These are phyloP conservation scores for Alternaria consortialis DNA, from an alignment of 2,329 filamentous ascomycete genomes.

Conservation along the genomic window DNA sequence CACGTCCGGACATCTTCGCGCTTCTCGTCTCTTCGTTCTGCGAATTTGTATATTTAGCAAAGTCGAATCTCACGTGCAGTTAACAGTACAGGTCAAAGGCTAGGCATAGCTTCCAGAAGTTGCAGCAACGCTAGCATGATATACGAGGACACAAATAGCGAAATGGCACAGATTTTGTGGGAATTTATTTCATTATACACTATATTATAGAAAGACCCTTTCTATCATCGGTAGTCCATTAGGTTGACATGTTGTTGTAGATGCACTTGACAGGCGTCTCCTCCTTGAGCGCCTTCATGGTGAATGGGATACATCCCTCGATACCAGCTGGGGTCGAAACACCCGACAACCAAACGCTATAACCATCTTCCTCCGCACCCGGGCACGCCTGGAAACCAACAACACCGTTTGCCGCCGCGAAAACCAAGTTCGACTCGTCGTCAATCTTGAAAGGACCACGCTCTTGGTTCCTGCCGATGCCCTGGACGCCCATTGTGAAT, in stretches of 20 bases:
- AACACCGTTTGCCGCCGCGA: not conserved
- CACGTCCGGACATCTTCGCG: not conserved
- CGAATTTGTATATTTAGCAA: too few relatives aligned
- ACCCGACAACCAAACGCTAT: not conserved
- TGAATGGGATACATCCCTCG: slow-evolving; percentile 45
- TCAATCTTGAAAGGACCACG: not conserved
- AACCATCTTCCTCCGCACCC: not conserved
- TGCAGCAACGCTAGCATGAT: not conserved
- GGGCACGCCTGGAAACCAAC: not conserved
- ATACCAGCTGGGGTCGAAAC: slow-evolving; percentile 48
- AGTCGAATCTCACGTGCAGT: not conserved
- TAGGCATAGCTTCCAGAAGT: not conserved
- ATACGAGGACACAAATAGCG: not conserved
- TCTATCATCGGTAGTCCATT: not conserved
- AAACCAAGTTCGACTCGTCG: not conserved
- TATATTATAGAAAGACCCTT: not conserved
- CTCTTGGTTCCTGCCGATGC: not conserved
- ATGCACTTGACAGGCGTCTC: slow-evolving; percentile 21
- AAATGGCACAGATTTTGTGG: not conserved
- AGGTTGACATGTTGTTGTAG: slow-evolving; percentile 11
- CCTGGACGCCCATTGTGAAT: not conserved
- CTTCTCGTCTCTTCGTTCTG: not conserved
- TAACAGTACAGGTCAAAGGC: too few relatives aligned
- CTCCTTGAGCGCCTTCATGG: slow-evolving; percentile 30
- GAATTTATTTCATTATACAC: not conserved